Percentiles rank a stretch among this genome's conserved stretches.
Conservation (phyloP, 352 stramenopile genomes). For the Salisapilia sapeloensis region DNA sequence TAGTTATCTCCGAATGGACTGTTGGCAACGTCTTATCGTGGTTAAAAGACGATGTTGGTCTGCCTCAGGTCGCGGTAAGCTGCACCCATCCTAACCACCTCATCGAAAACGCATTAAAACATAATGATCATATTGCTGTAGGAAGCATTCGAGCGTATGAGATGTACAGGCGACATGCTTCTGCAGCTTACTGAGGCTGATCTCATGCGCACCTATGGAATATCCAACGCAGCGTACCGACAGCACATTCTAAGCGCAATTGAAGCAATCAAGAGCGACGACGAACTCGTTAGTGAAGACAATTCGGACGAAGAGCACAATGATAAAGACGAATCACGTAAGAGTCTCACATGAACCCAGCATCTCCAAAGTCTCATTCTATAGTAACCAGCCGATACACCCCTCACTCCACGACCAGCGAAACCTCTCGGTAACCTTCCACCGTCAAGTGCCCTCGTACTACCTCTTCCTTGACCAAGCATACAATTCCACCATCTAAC, state of each 20-base stretch:
- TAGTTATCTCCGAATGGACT: constrained; percentile 60
- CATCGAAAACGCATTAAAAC: too few species aligned
- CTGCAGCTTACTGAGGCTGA: constrained; percentile 54
- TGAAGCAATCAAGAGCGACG: constrained; percentile 55
- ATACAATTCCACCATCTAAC: too few species aligned
- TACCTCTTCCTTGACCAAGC: neutral
- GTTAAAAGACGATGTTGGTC: constrained; percentile 58
- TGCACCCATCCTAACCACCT: too few species aligned
- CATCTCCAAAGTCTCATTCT: too few species aligned
- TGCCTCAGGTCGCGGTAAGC: constrained; percentile 48
- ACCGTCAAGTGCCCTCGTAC: constrained; percentile 45
- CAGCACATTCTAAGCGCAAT: constrained; percentile 63
- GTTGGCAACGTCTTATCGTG: constrained; percentile 72
- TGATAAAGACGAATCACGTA: constrained; percentile 10
- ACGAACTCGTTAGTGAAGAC: constrained; percentile 44
- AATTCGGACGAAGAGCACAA: constrained; percentile 28
- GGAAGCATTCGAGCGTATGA: constrained; percentile 43
- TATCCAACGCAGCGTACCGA: constrained; percentile 41
- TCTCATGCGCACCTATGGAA: constrained; percentile 58
- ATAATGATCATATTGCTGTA: constrained; percentile 3
- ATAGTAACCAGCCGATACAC: too few species aligned
- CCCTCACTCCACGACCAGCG: too few species aligned
- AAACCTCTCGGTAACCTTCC: too few species aligned
- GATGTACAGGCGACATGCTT: constrained; percentile 52
- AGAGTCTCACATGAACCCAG: too few species aligned